Evolutionary conservation across 345 rosid species (phyloP), one percentile per base, ranked within the genome.

Genomic region (Eucalyptus pumila): DNA sequence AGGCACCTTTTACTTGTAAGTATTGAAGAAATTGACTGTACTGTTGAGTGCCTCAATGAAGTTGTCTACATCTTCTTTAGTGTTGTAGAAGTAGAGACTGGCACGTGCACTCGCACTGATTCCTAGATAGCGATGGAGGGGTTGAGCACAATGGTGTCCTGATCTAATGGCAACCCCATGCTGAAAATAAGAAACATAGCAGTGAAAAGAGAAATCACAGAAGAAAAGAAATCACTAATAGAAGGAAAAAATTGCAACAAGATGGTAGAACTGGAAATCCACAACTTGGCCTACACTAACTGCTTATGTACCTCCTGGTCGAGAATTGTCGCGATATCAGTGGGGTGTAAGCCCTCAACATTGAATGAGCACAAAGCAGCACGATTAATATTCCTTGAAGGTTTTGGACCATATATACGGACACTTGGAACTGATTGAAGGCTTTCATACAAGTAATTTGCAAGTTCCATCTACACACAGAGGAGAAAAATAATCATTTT

Each of bases 101-200:
- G 99, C 99, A 5, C 99, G 96, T 3, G 99, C 99, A 69, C 98
- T 97, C 12, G 99, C 96, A 87, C 86, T 95, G 86, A 96, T 93
- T 80, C 99, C 99, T 88, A 97, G 92, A 89, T 93, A 89, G 86
- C 98, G 93, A 90, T 97, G 99, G 65, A 97, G 98, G 72, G 99
- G 99, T 91, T 96, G 99, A 4, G 99, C 96, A 30, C 99, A 97
- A 90, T 97, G 99, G 92, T 96, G 99, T 89, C 99, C 99, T 26
- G 99, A 95, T 94, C 99, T 94, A 91, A 97, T 94, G 11, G 99
- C 99, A 89, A 97, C 98, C 44, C 99, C 99, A 88, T 97, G 98
- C 99, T 97, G 99, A 86, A 87, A 91, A 86, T 34, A 83, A 87
- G 15, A 69, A 45, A 88, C 34, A 52, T 26, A 89, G 44, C 12